phyloP scores from a whole-genome alignment of 139 green algal species.

The Spirogloea muscicola region DNA sequence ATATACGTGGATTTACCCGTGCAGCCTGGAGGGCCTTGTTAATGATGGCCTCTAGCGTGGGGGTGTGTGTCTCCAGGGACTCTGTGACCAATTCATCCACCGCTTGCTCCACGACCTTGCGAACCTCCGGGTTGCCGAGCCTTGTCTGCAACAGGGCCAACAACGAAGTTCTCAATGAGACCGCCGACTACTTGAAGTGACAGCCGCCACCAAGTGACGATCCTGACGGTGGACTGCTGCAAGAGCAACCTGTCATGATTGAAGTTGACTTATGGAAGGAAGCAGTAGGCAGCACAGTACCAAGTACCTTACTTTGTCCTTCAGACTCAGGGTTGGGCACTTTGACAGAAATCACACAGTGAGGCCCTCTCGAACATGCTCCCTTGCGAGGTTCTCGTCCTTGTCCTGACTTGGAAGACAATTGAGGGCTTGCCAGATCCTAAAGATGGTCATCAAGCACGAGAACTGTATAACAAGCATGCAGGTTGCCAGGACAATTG shows the following conservation, averaged over 20 bases:
- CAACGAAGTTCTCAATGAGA: no score
- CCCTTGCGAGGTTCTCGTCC: conserved; percentile 72
- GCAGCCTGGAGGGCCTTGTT: conserved; percentile 60
- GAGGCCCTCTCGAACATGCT: conserved; percentile 87
- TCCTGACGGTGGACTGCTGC: not conserved
- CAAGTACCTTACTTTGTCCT: conserved; percentile 93
- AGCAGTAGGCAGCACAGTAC: no score
- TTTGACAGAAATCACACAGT: conserved; percentile 59
- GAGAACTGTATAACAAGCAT: no score
- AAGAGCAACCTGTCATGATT: no score
- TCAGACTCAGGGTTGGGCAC: conserved; percentile 93
- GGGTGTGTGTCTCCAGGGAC: conserved; percentile 58
- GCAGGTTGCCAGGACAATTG: no score
- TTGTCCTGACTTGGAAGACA: conserved; percentile 65
- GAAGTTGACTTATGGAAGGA: no score
- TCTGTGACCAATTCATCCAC: conserved; percentile 55
- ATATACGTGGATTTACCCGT: conserved; percentile 53
- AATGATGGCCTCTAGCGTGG: conserved; percentile 55
- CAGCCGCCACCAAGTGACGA: no score
- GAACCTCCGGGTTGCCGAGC: conserved; percentile 90
- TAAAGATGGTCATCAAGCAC: no score
- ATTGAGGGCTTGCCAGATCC: no score
- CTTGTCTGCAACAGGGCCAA: conserved; percentile 69
- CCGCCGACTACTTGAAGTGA: no score
- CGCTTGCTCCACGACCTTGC: conserved; percentile 70